Conservation (phyloP, 2,329 filamentous ascomycete species). For the Colletotrichum sp. region DNA sequence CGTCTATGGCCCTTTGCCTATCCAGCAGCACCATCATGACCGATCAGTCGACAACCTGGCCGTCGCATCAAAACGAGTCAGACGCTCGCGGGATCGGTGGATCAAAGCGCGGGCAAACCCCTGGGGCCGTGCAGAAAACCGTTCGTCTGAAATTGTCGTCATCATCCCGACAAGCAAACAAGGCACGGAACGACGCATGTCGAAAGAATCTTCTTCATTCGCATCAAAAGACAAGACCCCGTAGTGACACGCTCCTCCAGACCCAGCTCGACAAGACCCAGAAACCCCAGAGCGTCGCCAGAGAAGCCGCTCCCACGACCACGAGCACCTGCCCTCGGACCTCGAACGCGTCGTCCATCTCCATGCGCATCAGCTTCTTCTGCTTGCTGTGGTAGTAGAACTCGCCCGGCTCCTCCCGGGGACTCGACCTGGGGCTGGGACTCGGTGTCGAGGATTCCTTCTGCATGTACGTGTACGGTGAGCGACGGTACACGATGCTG, state of each 20-base stretch:
- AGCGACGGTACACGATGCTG: constrained; percentile 42
- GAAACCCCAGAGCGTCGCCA: constrained; percentile 32
- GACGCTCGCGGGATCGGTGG: neutral
- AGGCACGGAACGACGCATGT: neutral
- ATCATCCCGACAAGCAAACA: neutral
- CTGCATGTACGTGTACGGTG: constrained; percentile 40
- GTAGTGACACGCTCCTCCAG: neutral
- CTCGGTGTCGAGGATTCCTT: constrained; percentile 16
- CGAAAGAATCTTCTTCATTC: neutral
- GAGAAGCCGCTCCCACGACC: constrained; percentile 44
- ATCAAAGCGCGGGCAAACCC: neutral
- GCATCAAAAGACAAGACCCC: neutral
- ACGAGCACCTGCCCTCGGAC: constrained; percentile 60
- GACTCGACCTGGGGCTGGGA: constrained; percentile 19
- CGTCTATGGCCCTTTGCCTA: neutral
- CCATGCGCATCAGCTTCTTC: constrained; percentile 65
- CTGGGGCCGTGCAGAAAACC: neutral
- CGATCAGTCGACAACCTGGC: neutral
- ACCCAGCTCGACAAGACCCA: constrained; percentile 23
- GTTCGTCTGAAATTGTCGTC: constrained; percentile 6
- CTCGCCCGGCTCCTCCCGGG: constrained; percentile 25
- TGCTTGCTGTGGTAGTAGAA: constrained; percentile 62
- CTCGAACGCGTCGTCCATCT: constrained; percentile 68
- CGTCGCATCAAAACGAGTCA: neutral
- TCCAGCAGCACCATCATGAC: neutral